phyloP scores from a whole-genome alignment of 768 basidiomycete genomes.

The Auricularia auricula-judae region DNA sequence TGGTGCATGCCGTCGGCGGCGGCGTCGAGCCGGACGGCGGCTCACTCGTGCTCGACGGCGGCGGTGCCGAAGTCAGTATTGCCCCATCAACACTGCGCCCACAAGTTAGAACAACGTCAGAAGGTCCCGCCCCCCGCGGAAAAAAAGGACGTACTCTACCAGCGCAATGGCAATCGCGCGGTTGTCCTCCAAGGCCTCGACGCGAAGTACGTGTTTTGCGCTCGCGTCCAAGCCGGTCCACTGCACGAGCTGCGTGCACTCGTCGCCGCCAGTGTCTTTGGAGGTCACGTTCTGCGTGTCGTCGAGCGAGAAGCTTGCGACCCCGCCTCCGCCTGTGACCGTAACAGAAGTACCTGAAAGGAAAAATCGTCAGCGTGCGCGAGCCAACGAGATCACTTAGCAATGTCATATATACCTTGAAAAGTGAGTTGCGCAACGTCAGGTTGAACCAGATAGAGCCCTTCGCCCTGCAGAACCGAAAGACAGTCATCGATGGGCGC shows the following conservation, averaged over 20 bases:
- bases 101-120: no score
- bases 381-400: neutral
- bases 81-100: no score
- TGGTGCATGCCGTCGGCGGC: no score
- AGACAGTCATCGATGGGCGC: neutral
- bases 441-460: neutral
- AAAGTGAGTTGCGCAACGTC: neutral
- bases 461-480: neutral
- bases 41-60: no score
- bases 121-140: no score
- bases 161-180: neutral
- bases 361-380: neutral
- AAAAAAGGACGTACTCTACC: neutral
- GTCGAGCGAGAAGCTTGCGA: neutral
- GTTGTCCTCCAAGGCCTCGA: neutral
- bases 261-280: neutral
- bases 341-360: neutral
- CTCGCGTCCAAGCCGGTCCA: neutral
- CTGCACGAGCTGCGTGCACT: neutral
- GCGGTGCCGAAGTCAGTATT: no score
- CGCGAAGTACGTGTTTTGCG: neutral
- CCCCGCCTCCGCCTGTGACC: neutral
- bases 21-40: no score
- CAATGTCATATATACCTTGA: neutral
- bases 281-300: neutral